Base-by-base conservation (phyloP, 163 green algal species). In the Smithsoniella earleae region DNA sequence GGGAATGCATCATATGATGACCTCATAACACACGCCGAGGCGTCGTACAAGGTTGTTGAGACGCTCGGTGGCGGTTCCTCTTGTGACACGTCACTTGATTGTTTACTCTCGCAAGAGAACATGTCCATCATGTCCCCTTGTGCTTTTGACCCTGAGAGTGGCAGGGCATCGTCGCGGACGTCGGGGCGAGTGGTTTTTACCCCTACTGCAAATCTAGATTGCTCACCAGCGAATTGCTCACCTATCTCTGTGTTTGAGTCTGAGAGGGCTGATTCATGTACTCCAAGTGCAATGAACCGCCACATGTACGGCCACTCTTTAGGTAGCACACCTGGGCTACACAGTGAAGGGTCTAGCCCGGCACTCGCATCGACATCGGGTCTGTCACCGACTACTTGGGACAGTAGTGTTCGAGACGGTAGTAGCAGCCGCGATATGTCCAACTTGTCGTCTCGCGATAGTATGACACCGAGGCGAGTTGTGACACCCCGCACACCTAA, bases 1-100 rank as follows among this genome's bases (percentile, higher is more conserved):
- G 40, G 13, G 8, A 69, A 69, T 13, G 58, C 58, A n/a, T 69
- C 58, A n/a, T 69, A 69, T 38, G 58, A 69, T 40, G 58, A 69
- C 58, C 58, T 69, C 3, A 69, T 69, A 5, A 30, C 38, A 33
- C 58, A 69, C 27, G 58, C 58, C n/a, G 30, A 69, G 5, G 58
- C 20, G 3, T 69, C 58, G 4, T 69, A 69, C 25, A 69, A 30
- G 34, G 58, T 34, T 31, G 43, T 69, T 30, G 58, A 69, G 58
- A 69, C 58, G 13, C 58, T 69, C 5, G 58, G 58, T n/a, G 40
- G 40, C n/a, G 49, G 49, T 10, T 64, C 49, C 8, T 69, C 58
- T 43, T 30, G 8, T n/a, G 58, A 38, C n/a, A 34, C 20, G 5
- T 22, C 40, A 22, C 58, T 69, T 5, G 58, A 69, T 13, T 69